These are phyloP conservation scores for Tetracladium setigerum DNA, from an alignment of 495 filamentous ascomycete species.

Conservation along the genomic window DNA sequence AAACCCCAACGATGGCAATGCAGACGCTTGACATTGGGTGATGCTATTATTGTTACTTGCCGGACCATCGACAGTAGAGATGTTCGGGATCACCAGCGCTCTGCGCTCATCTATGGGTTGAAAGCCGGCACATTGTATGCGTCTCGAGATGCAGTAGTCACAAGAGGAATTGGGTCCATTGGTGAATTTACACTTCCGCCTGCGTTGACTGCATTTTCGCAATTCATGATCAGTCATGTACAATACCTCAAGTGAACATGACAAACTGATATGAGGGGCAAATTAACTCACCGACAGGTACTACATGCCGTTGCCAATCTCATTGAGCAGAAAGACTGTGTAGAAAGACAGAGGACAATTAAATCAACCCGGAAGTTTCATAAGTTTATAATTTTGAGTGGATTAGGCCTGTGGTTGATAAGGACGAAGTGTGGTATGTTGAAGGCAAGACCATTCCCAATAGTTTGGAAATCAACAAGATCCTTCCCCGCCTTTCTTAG, in stretches of 20 bases:
- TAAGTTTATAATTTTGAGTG: too few relatives aligned
- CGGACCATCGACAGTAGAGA: not conserved
- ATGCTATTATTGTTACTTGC: not conserved
- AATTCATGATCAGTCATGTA: not conserved
- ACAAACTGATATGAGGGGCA: not conserved
- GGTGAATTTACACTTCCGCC: conserved; percentile 11
- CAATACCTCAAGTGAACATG: not conserved
- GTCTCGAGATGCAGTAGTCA: conserved; percentile 7
- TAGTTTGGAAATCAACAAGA: too few relatives aligned
- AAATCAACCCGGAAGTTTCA: too few relatives aligned
- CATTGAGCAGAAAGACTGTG: conserved; percentile 8
- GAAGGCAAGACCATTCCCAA: too few relatives aligned
- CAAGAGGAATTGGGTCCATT: conserved; percentile 2
- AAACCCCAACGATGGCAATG: not conserved
- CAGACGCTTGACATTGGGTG: not conserved
- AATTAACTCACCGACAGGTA: conserved; percentile 11
- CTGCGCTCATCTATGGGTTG: too few relatives aligned
- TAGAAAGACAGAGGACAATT: too few relatives aligned
- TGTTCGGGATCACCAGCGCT: too few relatives aligned
- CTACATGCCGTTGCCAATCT: conserved; percentile 12
- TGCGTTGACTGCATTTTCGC: conserved; percentile 4
- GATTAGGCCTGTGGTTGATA: too few relatives aligned
- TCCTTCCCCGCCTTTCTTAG: too few relatives aligned
- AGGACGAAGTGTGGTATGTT: too few relatives aligned
- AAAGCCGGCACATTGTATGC: conserved; percentile 10